Conservation (phyloP, 805 yeast species). For the Hanseniaspora guilliermondii region DNA sequence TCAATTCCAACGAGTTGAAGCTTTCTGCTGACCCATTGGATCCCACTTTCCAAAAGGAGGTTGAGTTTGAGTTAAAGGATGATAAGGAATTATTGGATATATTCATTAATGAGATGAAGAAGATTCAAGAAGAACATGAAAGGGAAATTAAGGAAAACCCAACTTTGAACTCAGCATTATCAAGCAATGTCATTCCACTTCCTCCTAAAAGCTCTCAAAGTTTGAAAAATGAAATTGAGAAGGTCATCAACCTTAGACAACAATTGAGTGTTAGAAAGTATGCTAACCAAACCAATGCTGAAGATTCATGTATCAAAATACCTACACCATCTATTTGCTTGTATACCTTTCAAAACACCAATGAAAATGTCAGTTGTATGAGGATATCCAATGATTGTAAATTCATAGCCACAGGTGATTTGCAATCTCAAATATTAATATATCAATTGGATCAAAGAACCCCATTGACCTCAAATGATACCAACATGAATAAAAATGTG, state of each 20-base stretch:
- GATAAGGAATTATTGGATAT: constrained; percentile 47
- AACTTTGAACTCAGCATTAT: constrained; percentile 36
- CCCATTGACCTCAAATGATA: constrained; percentile 20
- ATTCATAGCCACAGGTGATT: constrained; percentile 74
- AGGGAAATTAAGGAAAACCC: constrained; percentile 18
- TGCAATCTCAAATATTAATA: constrained; percentile 2
- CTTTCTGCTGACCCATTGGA: constrained; percentile 80
- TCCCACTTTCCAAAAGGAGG: constrained; percentile 70
- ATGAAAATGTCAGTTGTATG: constrained; percentile 72
- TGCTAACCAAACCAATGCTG: neutral
- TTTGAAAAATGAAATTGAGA: constrained; percentile 61
- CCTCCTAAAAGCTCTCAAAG: constrained; percentile 75
- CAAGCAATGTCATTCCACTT: constrained; percentile 43
- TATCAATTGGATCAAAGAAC: constrained; percentile 9
- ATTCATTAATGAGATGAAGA: constrained; percentile 16
- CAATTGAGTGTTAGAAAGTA: constrained; percentile 35
- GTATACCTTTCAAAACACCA: constrained; percentile 95
- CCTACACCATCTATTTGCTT: constrained; percentile 88
- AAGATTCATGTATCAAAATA: constrained; percentile 27
- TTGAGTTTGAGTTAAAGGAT: constrained; percentile 68
- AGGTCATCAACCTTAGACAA: constrained; percentile 63
- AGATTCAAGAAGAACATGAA: constrained; percentile 18
- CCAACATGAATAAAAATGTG: constrained; percentile 23
- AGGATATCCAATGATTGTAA: constrained; percentile 82
- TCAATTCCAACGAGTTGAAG: constrained; percentile 61